phyloP scores from a whole-genome alignment of 192 early-diverging fungal species.

The Coemansia sp. region DNA sequence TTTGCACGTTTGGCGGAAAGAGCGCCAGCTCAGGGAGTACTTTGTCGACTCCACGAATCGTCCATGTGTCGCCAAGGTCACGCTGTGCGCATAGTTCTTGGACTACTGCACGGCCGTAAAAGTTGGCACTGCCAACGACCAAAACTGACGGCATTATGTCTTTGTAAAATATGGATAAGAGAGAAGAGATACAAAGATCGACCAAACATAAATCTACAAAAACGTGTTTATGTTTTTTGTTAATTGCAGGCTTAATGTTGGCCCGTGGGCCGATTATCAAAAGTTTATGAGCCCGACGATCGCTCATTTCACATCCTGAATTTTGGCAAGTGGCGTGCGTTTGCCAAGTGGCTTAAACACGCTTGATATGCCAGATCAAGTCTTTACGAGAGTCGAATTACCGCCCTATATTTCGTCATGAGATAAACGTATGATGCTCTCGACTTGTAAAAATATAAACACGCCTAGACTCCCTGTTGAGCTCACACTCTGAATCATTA shows the following conservation, averaged over 20 bases:
- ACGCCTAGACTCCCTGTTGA: neutral
- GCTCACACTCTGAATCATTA: neutral
- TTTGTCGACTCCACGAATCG: conserved; percentile 48
- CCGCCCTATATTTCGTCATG: no score
- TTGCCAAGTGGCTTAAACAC: neutral
- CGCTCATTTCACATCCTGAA: no score
- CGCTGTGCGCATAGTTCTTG: conserved; percentile 35
- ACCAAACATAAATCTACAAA: neutral
- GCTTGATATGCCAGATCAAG: conserved; percentile 3
- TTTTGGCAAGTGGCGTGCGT: no score
- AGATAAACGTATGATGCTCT: no score
- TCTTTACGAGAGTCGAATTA: no score
- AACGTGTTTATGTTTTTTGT: neutral
- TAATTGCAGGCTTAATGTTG: no score
- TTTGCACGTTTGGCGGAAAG: conserved; percentile 19
- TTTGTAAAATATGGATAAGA: neutral
- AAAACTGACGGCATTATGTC: conserved; percentile 37
- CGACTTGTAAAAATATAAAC: neutral
- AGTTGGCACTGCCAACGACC: conserved; percentile 40
- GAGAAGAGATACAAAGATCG: neutral
- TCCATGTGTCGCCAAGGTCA: conserved; percentile 21
- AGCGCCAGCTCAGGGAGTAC: conserved; percentile 34
- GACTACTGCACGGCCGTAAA: conserved; percentile 45
- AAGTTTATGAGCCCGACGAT: no score
- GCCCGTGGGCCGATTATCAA: no score